A percentile compares a stretch with the other conserved stretches of the same genome.
Conservation (phyloP, 345 rosid species). For the Limnanthes douglasii region DNA sequence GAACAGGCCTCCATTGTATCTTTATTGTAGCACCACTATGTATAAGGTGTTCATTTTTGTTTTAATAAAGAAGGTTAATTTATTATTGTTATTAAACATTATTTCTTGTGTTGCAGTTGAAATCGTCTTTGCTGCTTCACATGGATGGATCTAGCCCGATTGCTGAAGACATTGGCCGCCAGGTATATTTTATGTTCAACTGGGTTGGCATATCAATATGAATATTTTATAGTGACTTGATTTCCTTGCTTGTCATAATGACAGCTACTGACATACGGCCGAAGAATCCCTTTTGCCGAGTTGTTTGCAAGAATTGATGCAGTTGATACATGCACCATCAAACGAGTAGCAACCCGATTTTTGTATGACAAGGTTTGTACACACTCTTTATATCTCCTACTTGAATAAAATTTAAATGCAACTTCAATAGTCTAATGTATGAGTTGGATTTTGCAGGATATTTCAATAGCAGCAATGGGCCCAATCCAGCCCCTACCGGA, state of each 20-base stretch:
- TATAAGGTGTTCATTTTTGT: too few relatives aligned
- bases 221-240: too few relatives aligned
- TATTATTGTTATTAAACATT: too few relatives aligned
- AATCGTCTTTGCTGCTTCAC: slow-evolving; percentile 87
- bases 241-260: slow-evolving; percentile 1
- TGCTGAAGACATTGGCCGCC: slow-evolving; percentile 97
- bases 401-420: too few relatives aligned
- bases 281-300: slow-evolving; percentile 84
- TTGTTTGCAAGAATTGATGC: slow-evolving; percentile 90
- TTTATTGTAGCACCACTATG: too few relatives aligned
- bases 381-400: too few relatives aligned
- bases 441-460: slow-evolving; percentile 38
- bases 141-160: slow-evolving; percentile 91
- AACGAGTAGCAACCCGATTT: slow-evolving; percentile 84
- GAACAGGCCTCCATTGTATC: too few relatives aligned
- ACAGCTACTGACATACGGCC: slow-evolving; percentile 92
- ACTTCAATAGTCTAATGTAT: too few relatives aligned
- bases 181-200: too few relatives aligned
- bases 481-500: slow-evolving; percentile 58
- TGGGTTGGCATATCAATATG: too few relatives aligned
- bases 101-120: slow-evolving; percentile 39
- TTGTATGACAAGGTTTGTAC: slow-evolving; percentile 66
- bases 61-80: too few relatives aligned
- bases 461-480: slow-evolving; percentile 76
- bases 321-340: slow-evolving; percentile 70